These are phyloP conservation scores for Cladosporium sp. DNA, from an alignment of 2,329 filamentous ascomycete genomes.

Conservation along the genomic window DNA sequence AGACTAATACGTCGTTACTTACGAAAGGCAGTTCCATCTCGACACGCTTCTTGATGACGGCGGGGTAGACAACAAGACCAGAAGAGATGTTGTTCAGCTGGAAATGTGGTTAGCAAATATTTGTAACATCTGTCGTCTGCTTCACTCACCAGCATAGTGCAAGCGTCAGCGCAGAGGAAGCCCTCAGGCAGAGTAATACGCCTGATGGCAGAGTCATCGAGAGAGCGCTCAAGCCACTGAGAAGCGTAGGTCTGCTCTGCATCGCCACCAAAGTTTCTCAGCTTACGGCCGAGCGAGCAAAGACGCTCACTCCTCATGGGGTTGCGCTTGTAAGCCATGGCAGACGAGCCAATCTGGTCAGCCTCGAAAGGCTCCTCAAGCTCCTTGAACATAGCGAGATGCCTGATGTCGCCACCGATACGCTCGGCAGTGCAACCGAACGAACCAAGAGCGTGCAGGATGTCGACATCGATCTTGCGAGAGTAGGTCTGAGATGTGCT, in stretches of 20 bases:
- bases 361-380: constrained; percentile 82
- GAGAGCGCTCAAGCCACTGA: constrained; percentile 76
- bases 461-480: constrained; percentile 76
- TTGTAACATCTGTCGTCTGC: background rate
- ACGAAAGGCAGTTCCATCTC: constrained; percentile 76
- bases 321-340: constrained; percentile 68
- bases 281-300: constrained; percentile 56
- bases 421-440: constrained; percentile 77
- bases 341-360: constrained; percentile 70
- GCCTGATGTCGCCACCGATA: constrained; percentile 72
- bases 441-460: constrained; percentile 77
- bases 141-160: constrained; percentile 56
- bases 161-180: constrained; percentile 53
- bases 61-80: constrained; percentile 74
- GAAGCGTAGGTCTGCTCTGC: constrained; percentile 66
- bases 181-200: constrained; percentile 53
- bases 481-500: constrained; percentile 75
- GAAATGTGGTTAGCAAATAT: constrained; percentile 16
- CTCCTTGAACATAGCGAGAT: constrained; percentile 75
- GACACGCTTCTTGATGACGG: constrained; percentile 66
- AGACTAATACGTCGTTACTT: constrained; percentile 46
- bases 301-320: constrained; percentile 61
- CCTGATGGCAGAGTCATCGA: constrained; percentile 75
- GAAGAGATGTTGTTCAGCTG: constrained; percentile 68
- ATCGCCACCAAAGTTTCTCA: constrained; percentile 54